Evolutionary conservation across 306 rosid species (phyloP).

Genomic region (Castanospermum australe): DNA sequence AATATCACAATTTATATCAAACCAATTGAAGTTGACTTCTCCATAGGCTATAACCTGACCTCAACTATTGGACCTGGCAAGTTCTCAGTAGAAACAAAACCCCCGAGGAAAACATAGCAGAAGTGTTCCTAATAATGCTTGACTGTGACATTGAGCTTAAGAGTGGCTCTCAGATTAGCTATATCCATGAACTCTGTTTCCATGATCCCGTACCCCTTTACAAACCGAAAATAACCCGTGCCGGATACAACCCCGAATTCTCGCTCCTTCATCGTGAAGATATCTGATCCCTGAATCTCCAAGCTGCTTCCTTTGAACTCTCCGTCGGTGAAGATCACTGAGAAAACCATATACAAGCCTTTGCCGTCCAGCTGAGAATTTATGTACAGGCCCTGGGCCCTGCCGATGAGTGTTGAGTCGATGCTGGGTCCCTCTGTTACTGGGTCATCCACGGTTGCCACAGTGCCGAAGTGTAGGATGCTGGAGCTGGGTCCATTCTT

Average conservation of each 20-base stretch:
- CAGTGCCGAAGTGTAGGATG: conserved; percentile 56
- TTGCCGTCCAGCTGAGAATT: conserved; percentile 58
- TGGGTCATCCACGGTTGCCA: conserved; percentile 52
- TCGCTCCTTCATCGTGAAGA: conserved; percentile 34
- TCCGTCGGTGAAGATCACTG: conserved; percentile 52
- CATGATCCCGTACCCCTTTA: conserved; percentile 59
- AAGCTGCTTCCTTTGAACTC: conserved; percentile 53
- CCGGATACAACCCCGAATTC: conserved; percentile 64
- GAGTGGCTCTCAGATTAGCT: conserved; percentile 44
- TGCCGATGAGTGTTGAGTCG: conserved; percentile 46
- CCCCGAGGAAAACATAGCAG: background rate
- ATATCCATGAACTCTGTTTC: conserved; percentile 57
- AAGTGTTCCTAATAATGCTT: conserved; percentile 34
- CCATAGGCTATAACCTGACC: background rate
- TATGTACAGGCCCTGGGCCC: conserved; percentile 62
- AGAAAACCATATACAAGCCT: conserved; percentile 52
- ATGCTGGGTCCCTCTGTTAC: conserved; percentile 51
- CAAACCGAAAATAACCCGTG: conserved; percentile 63
- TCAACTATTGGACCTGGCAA: background rate
- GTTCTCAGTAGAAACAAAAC: background rate
- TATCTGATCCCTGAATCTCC: conserved; percentile 63
- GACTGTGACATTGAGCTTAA: conserved; percentile 53
- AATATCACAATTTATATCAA: background rate
- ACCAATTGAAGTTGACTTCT: background rate
- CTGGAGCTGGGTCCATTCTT: conserved; percentile 40